Evolutionary conservation across 1,284 basidiomycete species (phyloP), one percentile per base, ranked within the genome.

Genomic region (Moesziomyces sp.): DNA sequence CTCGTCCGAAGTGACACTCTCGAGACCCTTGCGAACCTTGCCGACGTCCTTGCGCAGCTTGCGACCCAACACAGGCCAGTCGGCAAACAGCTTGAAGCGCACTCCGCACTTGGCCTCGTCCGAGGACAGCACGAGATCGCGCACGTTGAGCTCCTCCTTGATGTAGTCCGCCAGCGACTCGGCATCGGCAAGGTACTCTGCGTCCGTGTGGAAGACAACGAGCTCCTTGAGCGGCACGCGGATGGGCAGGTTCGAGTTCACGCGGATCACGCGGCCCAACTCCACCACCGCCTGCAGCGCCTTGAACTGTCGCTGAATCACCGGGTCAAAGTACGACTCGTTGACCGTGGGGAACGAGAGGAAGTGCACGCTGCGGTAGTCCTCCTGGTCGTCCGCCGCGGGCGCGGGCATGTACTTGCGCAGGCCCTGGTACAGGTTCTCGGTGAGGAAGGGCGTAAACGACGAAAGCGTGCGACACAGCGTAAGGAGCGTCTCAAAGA

Each of bases 391-490:
- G 30, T 87, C 86, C 28, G 90, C 58, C 1, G 56, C 70, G 2
- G 24, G 42, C 8, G 60, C 11, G 11, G 80, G 74, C 74, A 98
- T 92, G 86, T 91, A 97, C 16, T 88, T 88, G 54, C 91, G 89
- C 46, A 99, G 88, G 46, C 92, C 90, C 84, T 99, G 97, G 86
- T 98, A 99, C 73, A 99, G 88, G 86, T 92, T 97, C 86, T 99
- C 97, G 4, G 94, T 96, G 82, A 98, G 87, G 89, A 98, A 99
- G 0, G 97, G 97, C 5, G 95, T 98, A 85, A 97, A 99, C 2
- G 96, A 96, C 10, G 95, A 96, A 93, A 98, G 93, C 9, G 96
- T 98, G 54, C 93, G 88, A 85, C 93, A 97, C 40, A 99, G 88
- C 1, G 96, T 99, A 85, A 94, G 92, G 44, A 99, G 86, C 0